Evolutionary conservation across 106 monocot genomes (phyloP).

Genomic region (Alisma plantagoaquatica): DNA sequence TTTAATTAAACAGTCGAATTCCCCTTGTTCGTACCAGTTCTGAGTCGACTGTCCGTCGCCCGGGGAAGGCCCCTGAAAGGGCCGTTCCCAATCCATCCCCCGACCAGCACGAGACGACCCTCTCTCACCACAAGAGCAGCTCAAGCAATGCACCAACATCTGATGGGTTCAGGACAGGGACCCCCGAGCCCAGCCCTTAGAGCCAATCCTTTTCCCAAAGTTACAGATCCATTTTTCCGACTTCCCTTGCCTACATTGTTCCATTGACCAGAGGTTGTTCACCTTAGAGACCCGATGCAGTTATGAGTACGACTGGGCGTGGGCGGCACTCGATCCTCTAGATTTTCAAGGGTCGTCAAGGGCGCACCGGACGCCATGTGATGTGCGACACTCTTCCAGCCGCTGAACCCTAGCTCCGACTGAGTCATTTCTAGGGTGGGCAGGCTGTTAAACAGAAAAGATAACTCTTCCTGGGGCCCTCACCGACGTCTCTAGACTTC

Average conservation of each 20-base stretch:
- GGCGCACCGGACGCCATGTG: constrained; percentile 12
- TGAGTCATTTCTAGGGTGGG: constrained; percentile 6
- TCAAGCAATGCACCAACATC: constrained; percentile 15
- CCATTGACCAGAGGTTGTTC: not conserved
- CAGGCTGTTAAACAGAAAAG: constrained; percentile 8
- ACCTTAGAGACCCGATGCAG: constrained; percentile 3
- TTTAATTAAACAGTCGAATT: no score
- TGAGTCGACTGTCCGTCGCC: no score
- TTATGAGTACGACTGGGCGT: constrained; percentile 5
- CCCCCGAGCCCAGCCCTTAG: constrained; percentile 14
- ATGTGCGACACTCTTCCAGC: no score
- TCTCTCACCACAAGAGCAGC: constrained; percentile 15
- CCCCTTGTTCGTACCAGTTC: no score
- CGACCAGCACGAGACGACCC: constrained; percentile 14
- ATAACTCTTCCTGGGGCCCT: constrained; percentile 13
- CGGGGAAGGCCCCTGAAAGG: no score
- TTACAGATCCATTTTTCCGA: no score
- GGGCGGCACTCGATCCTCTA: constrained; percentile 1
- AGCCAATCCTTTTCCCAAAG: no score
- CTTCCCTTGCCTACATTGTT: no score
- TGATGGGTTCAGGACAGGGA: constrained; percentile 13
- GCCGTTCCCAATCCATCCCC: no score
- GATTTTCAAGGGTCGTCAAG: constrained; percentile 4
- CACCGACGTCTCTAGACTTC: no score
- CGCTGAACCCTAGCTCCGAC: no score